Evolutionary conservation across 331 rosid genomes (phyloP).

Genomic region (Pyrus hybrid): DNA sequence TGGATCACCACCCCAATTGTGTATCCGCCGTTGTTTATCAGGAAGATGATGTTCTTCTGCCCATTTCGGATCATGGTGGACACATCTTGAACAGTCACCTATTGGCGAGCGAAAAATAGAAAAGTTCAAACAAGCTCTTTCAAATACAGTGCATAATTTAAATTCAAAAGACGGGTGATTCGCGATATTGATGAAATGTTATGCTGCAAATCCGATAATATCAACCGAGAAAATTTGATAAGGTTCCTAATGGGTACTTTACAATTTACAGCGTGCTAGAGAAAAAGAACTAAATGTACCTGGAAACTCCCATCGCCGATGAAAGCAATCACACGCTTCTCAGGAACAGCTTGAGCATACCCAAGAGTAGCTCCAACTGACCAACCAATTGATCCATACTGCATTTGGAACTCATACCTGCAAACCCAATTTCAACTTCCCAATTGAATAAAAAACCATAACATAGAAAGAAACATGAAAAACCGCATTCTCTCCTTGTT

Average conservation of each 20-base stretch:
- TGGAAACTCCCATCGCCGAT: constrained; percentile 98
- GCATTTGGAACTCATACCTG: constrained; percentile 98
- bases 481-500: neutral
- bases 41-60: constrained; percentile 75
- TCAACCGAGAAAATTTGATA: neutral
- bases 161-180: neutral
- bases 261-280: neutral
- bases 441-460: neutral
- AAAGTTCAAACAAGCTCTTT: too few relatives aligned
- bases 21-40: constrained; percentile 93
- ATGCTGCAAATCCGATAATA: neutral
- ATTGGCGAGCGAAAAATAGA: neutral
- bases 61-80: constrained; percentile 77
- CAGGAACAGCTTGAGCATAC: constrained; percentile 89
- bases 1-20: constrained; percentile 91
- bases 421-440: constrained; percentile 2
- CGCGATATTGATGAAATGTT: neutral
- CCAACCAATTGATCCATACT: constrained; percentile 98
- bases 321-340: constrained; percentile 77
- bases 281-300: constrained; percentile 26
- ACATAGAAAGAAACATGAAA: neutral
- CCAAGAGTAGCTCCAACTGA: constrained; percentile 98
- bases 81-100: constrained; percentile 91
- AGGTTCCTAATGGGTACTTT: neutral
- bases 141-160: too few relatives aligned